Conservation (phyloP, 305 asterid species). For the Solanum aculeatissimum region DNA sequence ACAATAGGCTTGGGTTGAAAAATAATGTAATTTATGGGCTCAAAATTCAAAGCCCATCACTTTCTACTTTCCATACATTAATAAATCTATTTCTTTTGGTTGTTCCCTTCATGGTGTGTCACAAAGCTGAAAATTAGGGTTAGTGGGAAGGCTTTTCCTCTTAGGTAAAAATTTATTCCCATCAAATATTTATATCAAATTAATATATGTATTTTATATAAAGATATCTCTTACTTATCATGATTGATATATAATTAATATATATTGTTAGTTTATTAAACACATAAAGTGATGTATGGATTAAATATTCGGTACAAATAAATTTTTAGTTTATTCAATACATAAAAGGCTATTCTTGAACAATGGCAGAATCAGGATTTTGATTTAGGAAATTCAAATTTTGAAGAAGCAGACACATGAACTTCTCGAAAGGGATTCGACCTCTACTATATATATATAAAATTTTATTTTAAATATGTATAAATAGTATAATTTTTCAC, state of each 20-base stretch:
- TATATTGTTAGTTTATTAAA: not conserved
- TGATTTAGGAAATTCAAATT: too few species aligned
- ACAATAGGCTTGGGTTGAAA: not conserved
- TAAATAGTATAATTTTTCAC: too few species aligned
- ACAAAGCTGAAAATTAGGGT: not conserved
- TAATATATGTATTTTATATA: not conserved
- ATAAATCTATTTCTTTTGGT: not conserved
- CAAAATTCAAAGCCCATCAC: not conserved
- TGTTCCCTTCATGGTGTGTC: slow-evolving; percentile 15
- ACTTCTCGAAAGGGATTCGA: too few species aligned
- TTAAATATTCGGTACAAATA: not conserved
- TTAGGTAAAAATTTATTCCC: not conserved
- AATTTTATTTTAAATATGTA: too few species aligned
- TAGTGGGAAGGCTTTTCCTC: not conserved
- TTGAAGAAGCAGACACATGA: too few species aligned
- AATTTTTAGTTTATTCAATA: not conserved
- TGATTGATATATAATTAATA: not conserved
- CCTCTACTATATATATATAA: too few species aligned
- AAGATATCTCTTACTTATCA: not conserved
- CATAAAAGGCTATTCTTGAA: too few species aligned
- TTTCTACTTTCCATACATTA: not conserved
- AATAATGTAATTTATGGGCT: not conserved
- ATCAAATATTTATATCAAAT: not conserved
- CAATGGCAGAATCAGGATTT: too few species aligned
- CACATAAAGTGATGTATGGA: not conserved